Conservation (phyloP, 257 asterid species). For the Solanum virginianum region DNA sequence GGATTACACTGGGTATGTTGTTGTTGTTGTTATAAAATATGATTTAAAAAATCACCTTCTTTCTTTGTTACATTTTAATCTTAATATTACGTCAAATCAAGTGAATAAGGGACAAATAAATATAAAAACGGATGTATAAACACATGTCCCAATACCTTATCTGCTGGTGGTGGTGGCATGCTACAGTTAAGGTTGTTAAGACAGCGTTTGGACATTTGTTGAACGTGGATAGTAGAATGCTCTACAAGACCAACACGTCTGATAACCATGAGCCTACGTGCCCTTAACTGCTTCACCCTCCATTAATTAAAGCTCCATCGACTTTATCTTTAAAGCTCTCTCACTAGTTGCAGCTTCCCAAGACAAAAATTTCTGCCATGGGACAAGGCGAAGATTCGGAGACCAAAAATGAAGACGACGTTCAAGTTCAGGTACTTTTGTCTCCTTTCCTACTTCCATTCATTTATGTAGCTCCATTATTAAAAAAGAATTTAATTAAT, state of each 20-base stretch:
- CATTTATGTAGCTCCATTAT: neutral
- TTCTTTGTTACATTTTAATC: too few relatives aligned
- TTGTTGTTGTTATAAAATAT: too few relatives aligned
- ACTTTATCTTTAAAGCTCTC: neutral
- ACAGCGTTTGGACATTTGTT: neutral
- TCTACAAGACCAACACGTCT: neutral
- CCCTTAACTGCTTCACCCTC: neutral
- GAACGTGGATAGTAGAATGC: neutral
- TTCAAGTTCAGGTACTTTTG: constrained; percentile 30
- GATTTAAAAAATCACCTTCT: too few relatives aligned
- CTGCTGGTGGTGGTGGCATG: neutral
- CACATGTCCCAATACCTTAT: too few relatives aligned
- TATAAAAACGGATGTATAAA: too few relatives aligned
- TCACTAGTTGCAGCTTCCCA: neutral
- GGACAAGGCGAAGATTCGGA: constrained; percentile 50
- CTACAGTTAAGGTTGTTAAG: neutral
- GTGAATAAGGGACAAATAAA: too few relatives aligned
- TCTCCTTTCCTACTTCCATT: neutral
- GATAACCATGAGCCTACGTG: neutral
- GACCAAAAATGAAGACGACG: constrained; percentile 19
- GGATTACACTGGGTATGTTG: too few relatives aligned
- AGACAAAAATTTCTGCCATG: constrained; percentile 15
- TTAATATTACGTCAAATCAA: too few relatives aligned
- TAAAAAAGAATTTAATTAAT: neutral
- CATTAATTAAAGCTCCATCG: neutral